Evolutionary conservation across 495 filamentous ascomycete species (phyloP).

Genomic region (Aspergillus sclerotiicarbonarius): DNA sequence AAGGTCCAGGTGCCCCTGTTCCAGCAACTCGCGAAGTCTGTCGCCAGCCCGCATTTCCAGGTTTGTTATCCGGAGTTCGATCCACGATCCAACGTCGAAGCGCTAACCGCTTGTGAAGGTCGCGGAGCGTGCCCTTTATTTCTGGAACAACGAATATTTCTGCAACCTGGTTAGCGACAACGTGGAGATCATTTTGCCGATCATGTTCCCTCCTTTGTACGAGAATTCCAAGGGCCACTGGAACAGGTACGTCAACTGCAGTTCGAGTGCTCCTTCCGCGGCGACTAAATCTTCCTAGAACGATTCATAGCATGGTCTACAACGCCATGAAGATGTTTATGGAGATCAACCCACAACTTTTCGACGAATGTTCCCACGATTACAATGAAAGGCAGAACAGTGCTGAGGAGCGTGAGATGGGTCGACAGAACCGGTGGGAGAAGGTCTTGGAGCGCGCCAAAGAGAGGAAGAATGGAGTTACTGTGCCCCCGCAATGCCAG

Average conservation of each 20-base stretch:
- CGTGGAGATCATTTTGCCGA: conserved; percentile 94
- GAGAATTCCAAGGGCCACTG: conserved; percentile 99
- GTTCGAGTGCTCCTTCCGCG: background rate
- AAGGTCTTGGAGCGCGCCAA: conserved; percentile 77
- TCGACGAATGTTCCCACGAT: conserved; percentile 97
- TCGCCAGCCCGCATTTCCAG: conserved; percentile 98
- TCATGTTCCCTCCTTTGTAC: conserved; percentile 98
- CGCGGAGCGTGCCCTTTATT: conserved; percentile 94
- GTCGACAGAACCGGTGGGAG: conserved; percentile 82
- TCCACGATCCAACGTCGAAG: background rate
- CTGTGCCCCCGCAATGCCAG: conserved; percentile 33
- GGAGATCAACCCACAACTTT: conserved; percentile 98
- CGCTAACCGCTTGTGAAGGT: conserved; percentile 51
- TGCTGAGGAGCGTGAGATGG: conserved; percentile 71
- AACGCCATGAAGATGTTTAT: conserved; percentile 99
- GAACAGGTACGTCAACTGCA: conserved; percentile 71
- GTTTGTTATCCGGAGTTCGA: conserved; percentile 33
- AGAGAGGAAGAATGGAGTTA: conserved; percentile 55
- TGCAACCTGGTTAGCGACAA: conserved; percentile 99
- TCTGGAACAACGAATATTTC: conserved; percentile 99
- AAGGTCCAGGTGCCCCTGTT: conserved; percentile 98
- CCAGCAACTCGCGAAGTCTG: conserved; percentile 94
- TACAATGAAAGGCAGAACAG: conserved; percentile 96
- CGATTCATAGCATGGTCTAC: conserved; percentile 99
- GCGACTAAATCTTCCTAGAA: conserved; percentile 52